Evolutionary conservation across 1,284 basidiomycete genomes (phyloP), one percentile per base, ranked within the genome.

Genomic region (Ustilago sp.): DNA sequence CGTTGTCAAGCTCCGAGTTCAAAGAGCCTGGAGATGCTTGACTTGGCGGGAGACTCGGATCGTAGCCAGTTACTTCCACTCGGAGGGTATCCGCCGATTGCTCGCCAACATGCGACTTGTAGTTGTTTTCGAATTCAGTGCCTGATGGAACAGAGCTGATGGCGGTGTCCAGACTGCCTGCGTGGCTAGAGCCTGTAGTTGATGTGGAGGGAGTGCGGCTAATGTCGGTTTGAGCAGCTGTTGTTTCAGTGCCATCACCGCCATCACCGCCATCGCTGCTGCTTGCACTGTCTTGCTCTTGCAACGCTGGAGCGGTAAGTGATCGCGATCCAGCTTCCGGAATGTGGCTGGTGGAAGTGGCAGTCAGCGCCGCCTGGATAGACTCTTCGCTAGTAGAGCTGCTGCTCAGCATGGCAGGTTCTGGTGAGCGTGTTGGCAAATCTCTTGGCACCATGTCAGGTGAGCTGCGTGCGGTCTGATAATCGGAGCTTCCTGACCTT

Each of bases 161-260:
- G 39, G 68, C 72, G 1, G 77, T 80, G 39, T 80, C 79, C 28
- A 77, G 60, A 62, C 74, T 77, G 47, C 72, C 65, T 19, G 68
- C 66, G 39, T 76, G 71, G 52, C 74, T 72, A 41, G 80, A 75
- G 32, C 77, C 67, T 32, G 77, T 81, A 0, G 82, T 84, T 0
- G 82, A 84, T 3, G 81, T 82, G 32, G 82, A 84, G 0, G 79
- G 80, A 6, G 82, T 83, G 17, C 81, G 71, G 52, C 82, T 81
- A 64, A 84, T 82, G n/a, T 84, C 82, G 2, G 81, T 68, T 45
- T 82, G 78, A 3, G 63, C 59, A 8, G 60, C 59, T 15, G 70
- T 60, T 5, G 70, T 34, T 32, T 68, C 70, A 48, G 57, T 63
- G 28, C 54, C 70, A 32, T 61, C 67, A 17, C 55, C 63, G 28